These are phyloP conservation scores for Tothia fuscella DNA, from an alignment of 2,329 filamentous ascomycete species.

Conservation along the genomic window DNA sequence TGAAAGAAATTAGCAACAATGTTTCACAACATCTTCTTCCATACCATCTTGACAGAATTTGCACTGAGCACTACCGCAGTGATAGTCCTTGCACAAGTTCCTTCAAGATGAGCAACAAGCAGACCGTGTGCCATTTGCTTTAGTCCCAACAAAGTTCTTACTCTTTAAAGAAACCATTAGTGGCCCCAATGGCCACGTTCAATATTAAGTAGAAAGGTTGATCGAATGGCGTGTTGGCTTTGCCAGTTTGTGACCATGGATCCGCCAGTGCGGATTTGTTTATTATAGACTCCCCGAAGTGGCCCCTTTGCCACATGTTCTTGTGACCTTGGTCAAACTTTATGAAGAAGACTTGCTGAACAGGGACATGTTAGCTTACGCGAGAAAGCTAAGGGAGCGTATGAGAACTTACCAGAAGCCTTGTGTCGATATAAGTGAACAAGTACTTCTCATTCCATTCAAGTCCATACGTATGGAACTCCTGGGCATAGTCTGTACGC, in stretches of 20 bases:
- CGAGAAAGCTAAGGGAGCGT: background rate
- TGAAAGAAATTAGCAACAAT: too few relatives aligned
- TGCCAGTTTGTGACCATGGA: conserved; percentile 48
- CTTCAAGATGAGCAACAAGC: too few relatives aligned
- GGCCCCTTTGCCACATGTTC: conserved; percentile 27
- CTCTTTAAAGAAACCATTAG: conserved; percentile 67
- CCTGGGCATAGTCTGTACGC: conserved; percentile 24
- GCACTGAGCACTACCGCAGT: too few relatives aligned
- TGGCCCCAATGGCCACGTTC: conserved; percentile 63
- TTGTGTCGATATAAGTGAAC: conserved; percentile 42
- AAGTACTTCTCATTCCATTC: conserved; percentile 42
- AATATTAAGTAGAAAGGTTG: conserved; percentile 64
- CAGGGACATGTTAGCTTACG: background rate
- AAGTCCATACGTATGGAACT: conserved; percentile 41
- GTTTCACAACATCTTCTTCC: too few relatives aligned
- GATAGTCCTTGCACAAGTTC: too few relatives aligned
- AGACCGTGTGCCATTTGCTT: too few relatives aligned
- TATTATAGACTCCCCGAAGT: conserved; percentile 23
- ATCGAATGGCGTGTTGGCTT: conserved; percentile 59
- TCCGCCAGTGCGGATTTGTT: conserved; percentile 33
- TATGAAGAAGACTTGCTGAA: conserved; percentile 7
- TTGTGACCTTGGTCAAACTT: conserved; percentile 2
- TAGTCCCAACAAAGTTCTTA: too few relatives aligned
- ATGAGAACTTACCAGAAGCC: conserved; percentile 43
- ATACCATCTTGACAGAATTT: too few relatives aligned